These are phyloP conservation scores for Bruguiera sexangula DNA, from an alignment of 345 rosid genomes.

Conservation along the genomic window DNA sequence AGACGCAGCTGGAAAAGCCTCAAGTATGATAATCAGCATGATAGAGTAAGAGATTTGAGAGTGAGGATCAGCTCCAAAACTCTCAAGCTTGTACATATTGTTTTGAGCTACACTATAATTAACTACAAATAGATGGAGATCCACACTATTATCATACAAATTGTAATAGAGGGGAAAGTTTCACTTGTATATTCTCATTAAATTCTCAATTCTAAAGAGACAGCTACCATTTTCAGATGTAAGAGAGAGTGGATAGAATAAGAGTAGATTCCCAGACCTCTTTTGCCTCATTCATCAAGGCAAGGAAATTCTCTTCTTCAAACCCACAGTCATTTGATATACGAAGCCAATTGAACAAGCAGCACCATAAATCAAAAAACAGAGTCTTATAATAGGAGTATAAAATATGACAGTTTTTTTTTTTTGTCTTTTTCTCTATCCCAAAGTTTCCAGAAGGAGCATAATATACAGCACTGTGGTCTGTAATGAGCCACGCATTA, in stretches of 20 bases:
- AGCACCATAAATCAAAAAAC: background rate
- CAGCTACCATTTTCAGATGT: background rate
- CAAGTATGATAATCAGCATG: background rate
- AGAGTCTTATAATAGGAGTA: background rate
- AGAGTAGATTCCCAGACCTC: conserved; percentile 46
- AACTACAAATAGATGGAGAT: too few species aligned
- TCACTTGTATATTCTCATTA: too few species aligned
- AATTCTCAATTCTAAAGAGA: too few species aligned
- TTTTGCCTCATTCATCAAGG: conserved; percentile 75
- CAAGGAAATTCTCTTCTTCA: conserved; percentile 82
- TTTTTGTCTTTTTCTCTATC: too few species aligned
- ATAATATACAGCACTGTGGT: too few species aligned
- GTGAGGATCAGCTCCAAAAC: too few species aligned
- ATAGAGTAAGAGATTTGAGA: background rate
- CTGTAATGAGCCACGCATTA: too few species aligned
- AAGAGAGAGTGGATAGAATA: background rate
- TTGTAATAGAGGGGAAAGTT: background rate
- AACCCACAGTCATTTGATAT: conserved; percentile 78
- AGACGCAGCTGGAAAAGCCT: background rate
- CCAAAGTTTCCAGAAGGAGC: too few species aligned
- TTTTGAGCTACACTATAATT: too few species aligned
- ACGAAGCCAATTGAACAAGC: conserved; percentile 44
- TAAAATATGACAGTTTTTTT: background rate
- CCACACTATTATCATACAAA: background rate
- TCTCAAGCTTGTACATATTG: too few species aligned